Evolutionary conservation across 1,284 basidiomycete species (phyloP), one percentile per base, ranked within the genome.

Genomic region (Singerocomus rubriflavus): DNA sequence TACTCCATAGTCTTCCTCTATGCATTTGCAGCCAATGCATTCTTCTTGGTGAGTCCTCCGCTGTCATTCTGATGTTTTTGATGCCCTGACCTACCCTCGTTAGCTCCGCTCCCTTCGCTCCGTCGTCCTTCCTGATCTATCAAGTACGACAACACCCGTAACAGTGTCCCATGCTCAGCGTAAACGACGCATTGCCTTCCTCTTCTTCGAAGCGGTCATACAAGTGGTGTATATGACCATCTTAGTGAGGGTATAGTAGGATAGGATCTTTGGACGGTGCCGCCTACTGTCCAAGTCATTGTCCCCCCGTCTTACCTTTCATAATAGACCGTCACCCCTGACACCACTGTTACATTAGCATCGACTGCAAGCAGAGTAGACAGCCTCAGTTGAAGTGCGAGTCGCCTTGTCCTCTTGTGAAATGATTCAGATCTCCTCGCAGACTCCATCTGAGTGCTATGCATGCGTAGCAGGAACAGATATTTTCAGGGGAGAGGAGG

Each of bases 71-170:
- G 4, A 21, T 11, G 2, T 8, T 5, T 37, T 17, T 3, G 13
- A 13, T n/a, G 2, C 27, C 17, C 17, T 55, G 34, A 46, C 33
- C 25, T 5, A 29, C 39, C 37, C 45, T 46, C 10, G 14, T 30
- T 63, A 94, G 91, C 82, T 94, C 35, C 91, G 94, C 46, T 95
- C 94, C 5, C 78, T 98, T 26, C 90, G 93, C 50, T 92, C 92
- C 37, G 85, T 97, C 46, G 84, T 97, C 43, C 80, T 98, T 3
- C 93, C 95, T 4, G 76, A 78, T 45, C 57, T 63, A 7, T 58
- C 66, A 25, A 71, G 60, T 16, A 68, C 63, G 4, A 14, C 63
- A 6, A 66, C 79, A 3, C 71, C 77, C 8, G 71, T 73, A 16
- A 90, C 89, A 0, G 81, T 95, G 32, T 86, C 85, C 17, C 88